Evolutionary conservation across 306 rosid species (phyloP), one percentile per base, ranked within the genome.

Genomic region (Gleditsia sinensis): DNA sequence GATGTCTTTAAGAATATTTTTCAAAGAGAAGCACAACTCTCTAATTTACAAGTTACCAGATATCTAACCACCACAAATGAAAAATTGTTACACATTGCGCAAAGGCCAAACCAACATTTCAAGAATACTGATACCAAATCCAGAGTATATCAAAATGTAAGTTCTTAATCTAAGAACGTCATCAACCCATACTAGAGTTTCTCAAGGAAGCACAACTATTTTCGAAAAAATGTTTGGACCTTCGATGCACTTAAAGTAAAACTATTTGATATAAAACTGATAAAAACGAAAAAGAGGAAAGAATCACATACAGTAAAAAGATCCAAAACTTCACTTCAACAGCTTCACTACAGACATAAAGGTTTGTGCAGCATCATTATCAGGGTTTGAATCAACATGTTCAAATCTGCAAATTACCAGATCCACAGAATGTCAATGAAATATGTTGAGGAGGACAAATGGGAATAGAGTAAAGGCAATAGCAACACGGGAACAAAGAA

Each of bases 391-490:
- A 64, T 49, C 56, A 46, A 46, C 51, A 50, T 49, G 72, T 53
- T 54, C 50, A 51, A 69, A 71, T 64, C 82, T 71, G 78, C 74
- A 21, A 53, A 62, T 55, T 33, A 64, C 33, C 72, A 78, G 61
- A 40, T 24, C 69, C 74, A 63, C 69, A 5, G 57, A 59, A 60
- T 68, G 45, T 32, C 24, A 17, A 53, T 36, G 60, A 63, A 63
- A 64, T 42, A 24, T 28, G 32, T 32, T 33, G 3, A 45, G 63
- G 30, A n/a, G 20, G 56, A 24, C 33, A 25, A 17, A 40, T 6
- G 12, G n/a, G 74, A 19, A 33, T 69, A 5, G 69, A 19, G 17
- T 27, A 54, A 21, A 27, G 28, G 25, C 12, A n/a, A n/a, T 7
- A 59, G 10, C 21, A 46, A 28, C 40, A 48, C 39, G 43, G 27